phyloP scores from a whole-genome alignment of 2,329 filamentous ascomycete genomes.

The Penicillium sp. region DNA sequence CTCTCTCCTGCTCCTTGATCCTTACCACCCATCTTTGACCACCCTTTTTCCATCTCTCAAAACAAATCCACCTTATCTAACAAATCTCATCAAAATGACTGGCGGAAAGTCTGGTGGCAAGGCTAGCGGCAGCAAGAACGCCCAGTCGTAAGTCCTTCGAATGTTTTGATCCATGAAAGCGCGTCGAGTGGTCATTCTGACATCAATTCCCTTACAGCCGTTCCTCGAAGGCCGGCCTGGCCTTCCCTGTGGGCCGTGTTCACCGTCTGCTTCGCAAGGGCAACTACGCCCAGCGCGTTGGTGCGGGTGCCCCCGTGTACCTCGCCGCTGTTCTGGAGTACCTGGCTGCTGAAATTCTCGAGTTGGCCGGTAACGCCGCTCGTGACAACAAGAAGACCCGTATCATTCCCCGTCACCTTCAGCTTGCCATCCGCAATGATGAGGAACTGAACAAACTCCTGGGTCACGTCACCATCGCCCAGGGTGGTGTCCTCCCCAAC shows the following conservation, averaged over 20 bases:
- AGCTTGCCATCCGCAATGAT: slow-evolving; percentile 98
- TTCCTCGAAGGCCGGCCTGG: slow-evolving; percentile 98
- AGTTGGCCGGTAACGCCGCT: slow-evolving; percentile 96
- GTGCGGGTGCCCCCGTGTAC: slow-evolving; percentile 95
- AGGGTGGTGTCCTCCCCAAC: slow-evolving; percentile 94
- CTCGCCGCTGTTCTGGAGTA: slow-evolving; percentile 97
- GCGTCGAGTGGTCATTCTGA: slow-evolving; percentile 9
- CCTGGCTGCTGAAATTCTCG: slow-evolving; percentile 96
- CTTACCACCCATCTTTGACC: slow-evolving; percentile 2
- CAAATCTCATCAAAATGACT: slow-evolving; percentile 81
- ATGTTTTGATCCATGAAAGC: slow-evolving; percentile 6
- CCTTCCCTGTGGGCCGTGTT: slow-evolving; percentile 98
- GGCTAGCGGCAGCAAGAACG: slow-evolving; percentile 97
- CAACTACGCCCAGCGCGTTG: slow-evolving; percentile 99
- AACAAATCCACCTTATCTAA: slow-evolving; percentile 16
- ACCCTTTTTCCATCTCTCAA: slow-evolving; percentile 28
- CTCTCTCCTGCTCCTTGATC: slow-evolving; percentile 1
- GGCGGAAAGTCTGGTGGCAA: slow-evolving; percentile 99
- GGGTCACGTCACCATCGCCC: slow-evolving; percentile 92
- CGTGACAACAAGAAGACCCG: slow-evolving; percentile 99
- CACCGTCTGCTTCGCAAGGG: slow-evolving; percentile 98
- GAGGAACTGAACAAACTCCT: slow-evolving; percentile 99
- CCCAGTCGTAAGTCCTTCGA: slow-evolving; percentile 78
- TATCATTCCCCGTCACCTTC: slow-evolving; percentile 98
- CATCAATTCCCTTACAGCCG: slow-evolving; percentile 58